Base-by-base conservation (phyloP, 768 basidiomycete genomes). In the Calocera viscosa region DNA sequence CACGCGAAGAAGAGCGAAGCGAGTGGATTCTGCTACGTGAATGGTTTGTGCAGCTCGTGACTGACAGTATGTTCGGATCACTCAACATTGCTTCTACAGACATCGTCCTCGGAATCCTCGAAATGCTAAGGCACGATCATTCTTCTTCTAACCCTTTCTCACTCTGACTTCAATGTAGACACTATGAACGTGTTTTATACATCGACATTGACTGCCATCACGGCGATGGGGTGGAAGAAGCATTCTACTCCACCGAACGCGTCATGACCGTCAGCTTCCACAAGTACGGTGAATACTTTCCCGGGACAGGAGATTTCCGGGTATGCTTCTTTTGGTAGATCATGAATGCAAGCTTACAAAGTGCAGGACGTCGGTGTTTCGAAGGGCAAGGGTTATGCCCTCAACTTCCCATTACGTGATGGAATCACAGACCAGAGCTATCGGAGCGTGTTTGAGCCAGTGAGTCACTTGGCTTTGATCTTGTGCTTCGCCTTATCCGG, bases 1-100 rank as follows among this genome's bases (percentile, higher is more conserved):
- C 96, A 99, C 74, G 94, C 96, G 1, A 99, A 98, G 80, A 99
- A 98, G 80, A 92, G 93, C 49, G 96, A 99, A 78, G 96, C 96
- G 0, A 94, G 91, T 72, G 96, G 96, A 1, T 99, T 99, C 77
- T 99, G 96, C 78, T 99, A 98, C 75, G 91, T 98, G 49, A 98
- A 98, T 72, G 95, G 94, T 94, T 68, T 41, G 80, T 71, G 17
- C 47, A 0, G 63, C 39, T 40, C 43, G 39, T 24, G 34, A 43
- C 49, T 19, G n/a, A 28, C 22, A 0, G 12, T 38, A 14, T 22
- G 19, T 26, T 14, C 7, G n/a, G 28, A 28, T 66, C 28, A 35
- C 28, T 34, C 10, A 63, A 38, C 43, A 34, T 17, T 43, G 8
- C 28, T 16, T 12, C n/a, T 11, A 1, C 72, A 96, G 95, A 98